Conservation (phyloP, 345 rosid genomes). For the Heritiera littoralis region DNA sequence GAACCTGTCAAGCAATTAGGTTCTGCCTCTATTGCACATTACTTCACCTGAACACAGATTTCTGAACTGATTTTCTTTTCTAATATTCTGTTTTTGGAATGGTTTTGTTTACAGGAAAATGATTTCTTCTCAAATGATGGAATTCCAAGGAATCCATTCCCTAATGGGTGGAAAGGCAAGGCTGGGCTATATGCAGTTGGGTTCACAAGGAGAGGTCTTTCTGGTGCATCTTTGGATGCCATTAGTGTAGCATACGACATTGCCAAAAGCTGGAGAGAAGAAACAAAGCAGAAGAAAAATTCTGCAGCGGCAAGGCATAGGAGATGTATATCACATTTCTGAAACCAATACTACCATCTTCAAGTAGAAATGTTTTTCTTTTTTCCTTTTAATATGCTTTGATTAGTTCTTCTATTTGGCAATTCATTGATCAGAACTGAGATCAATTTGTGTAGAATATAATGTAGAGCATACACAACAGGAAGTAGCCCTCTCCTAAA, state of each 20-base stretch:
- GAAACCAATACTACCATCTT: neutral
- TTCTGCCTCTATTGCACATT: neutral
- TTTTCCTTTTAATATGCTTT: neutral
- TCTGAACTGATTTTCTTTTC: too few species aligned
- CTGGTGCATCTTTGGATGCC: slow-evolving; percentile 80
- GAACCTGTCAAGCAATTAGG: slow-evolving; percentile 13
- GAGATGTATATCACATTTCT: slow-evolving; percentile 78
- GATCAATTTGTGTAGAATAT: slow-evolving; percentile 22
- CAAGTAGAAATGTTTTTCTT: neutral
- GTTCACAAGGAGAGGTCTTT: slow-evolving; percentile 82
- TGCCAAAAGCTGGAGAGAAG: slow-evolving; percentile 64
- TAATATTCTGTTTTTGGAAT: slow-evolving; percentile 6
- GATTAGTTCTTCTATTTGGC: slow-evolving; percentile 16
- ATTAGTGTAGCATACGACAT: slow-evolving; percentile 69
- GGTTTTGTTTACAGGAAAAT: slow-evolving; percentile 50
- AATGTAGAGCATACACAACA: slow-evolving; percentile 21
- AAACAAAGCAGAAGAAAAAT: slow-evolving; percentile 64
- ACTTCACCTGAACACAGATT: too few species aligned
- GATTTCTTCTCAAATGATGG: slow-evolving; percentile 78
- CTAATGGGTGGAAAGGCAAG: slow-evolving; percentile 87
- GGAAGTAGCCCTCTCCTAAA: slow-evolving; percentile 57
- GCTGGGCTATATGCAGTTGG: slow-evolving; percentile 87
- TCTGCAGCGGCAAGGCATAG: slow-evolving; percentile 63
- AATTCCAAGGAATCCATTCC: slow-evolving; percentile 66
- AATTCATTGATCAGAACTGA: slow-evolving; percentile 8